Percentiles rank a stretch among this genome's conserved stretches.
Evolutionary conservation across 176 grass and related monocot genomes (phyloP).

Genomic region (Zoysia japonica): DNA sequence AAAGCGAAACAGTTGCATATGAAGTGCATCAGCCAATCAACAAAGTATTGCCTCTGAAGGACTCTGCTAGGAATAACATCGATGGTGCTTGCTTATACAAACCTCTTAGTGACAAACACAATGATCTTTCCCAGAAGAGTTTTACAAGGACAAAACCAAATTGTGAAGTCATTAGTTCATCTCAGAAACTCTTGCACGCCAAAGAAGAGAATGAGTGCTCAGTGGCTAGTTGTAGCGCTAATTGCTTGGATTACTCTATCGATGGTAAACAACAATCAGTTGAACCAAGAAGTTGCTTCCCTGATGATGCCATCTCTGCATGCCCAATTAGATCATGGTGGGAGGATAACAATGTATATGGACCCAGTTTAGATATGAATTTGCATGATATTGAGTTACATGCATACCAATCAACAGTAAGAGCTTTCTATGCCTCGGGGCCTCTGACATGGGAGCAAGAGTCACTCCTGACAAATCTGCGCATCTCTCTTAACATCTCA

Average conservation of each 20-base stretch:
- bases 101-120: constrained; percentile 19
- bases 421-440: constrained; percentile 49
- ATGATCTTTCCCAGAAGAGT: constrained; percentile 12
- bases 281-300: not conserved
- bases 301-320: constrained; percentile 36
- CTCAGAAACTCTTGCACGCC: constrained; percentile 18
- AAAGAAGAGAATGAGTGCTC: constrained; percentile 52
- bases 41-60: constrained; percentile 5
- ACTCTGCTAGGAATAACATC: constrained; percentile 26
- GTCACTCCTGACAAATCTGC: constrained; percentile 66
- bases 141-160: not conserved
- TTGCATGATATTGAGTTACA: constrained; percentile 58
- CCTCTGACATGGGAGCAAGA: constrained; percentile 66
- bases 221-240: constrained; percentile 52
- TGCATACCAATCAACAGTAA: constrained; percentile 56
- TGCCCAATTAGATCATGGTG: constrained; percentile 1
- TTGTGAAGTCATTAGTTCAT: not conserved
- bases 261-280: constrained; percentile 17
- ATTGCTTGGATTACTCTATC: constrained; percentile 23
- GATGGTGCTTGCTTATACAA: not conserved
- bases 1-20: constrained; percentile 27
- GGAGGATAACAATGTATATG: not conserved
- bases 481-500: constrained; percentile 59
- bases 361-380: constrained; percentile 19
- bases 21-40: constrained; percentile 17